phyloP scores from a whole-genome alignment of 371 early-diverging fungal genomes.

The Syncephalastrum monosporum region DNA sequence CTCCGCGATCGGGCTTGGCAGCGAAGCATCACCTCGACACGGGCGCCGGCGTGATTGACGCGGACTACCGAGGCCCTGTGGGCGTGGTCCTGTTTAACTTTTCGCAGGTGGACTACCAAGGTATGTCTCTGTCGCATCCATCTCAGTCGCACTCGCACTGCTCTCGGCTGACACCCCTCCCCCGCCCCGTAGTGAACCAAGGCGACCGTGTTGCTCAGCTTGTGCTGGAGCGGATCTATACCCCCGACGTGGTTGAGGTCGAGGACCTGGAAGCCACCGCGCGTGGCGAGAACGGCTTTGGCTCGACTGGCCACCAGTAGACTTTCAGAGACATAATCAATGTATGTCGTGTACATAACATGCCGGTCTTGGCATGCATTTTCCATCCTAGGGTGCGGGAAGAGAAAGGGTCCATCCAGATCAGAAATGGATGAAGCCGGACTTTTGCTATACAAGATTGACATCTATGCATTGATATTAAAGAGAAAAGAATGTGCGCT shows the following conservation, averaged over 20 bases:
- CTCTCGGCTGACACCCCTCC: constrained; percentile 38
- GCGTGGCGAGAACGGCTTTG: constrained; percentile 91
- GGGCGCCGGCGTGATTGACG: constrained; percentile 97
- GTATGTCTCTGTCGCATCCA: constrained; percentile 69
- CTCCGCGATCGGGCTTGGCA: constrained; percentile 92
- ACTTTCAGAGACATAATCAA: background rate
- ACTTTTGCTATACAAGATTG: no score
- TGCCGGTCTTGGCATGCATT: no score
- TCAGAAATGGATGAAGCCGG: no score
- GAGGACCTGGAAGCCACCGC: constrained; percentile 75
- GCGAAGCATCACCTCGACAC: constrained; percentile 91
- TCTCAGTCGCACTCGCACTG: constrained; percentile 85
- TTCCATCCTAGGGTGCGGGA: no score
- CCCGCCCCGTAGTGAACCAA: constrained; percentile 55
- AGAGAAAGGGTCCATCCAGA: no score
- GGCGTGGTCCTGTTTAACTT: constrained; percentile 93
- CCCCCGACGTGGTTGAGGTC: constrained; percentile 80
- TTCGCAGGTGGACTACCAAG: constrained; percentile 70
- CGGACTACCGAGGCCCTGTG: constrained; percentile 87
- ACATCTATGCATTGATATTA: no score
- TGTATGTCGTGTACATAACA: background rate
- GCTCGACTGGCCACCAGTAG: constrained; percentile 83
- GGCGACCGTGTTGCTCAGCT: constrained; percentile 99
- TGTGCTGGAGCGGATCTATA: constrained; percentile 84
- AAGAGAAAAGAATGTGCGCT: no score